Conservation (phyloP, 83 land plant species). For the Larix sibirica region DNA sequence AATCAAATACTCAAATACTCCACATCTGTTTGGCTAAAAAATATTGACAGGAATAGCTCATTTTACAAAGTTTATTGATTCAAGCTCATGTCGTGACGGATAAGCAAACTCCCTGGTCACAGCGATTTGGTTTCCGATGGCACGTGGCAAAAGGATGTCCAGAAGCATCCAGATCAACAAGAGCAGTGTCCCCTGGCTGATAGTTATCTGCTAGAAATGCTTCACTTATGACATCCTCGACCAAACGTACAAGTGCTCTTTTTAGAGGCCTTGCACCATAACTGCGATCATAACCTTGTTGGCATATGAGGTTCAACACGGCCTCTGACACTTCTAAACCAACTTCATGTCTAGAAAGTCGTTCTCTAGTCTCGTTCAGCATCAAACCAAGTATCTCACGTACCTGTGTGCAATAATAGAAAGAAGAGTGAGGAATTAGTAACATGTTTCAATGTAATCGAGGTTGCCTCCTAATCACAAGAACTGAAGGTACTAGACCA, state of each 20-base stretch:
- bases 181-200: conserved; percentile 70
- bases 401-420: conserved; percentile 37
- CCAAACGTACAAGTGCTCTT: conserved; percentile 63
- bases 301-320: conserved; percentile 61
- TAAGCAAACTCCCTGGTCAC: conserved; percentile 43
- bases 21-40: not conserved
- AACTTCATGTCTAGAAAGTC: conserved; percentile 55
- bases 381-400: conserved; percentile 72
- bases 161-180: conserved; percentile 72
- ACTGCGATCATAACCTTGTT: conserved; percentile 75
- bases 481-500: not conserved
- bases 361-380: conserved; percentile 74
- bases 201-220: conserved; percentile 65
- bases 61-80: not conserved
- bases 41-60: not conserved
- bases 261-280: conserved; percentile 94
- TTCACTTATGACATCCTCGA: conserved; percentile 88
- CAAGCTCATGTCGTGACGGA: conserved; percentile 34
- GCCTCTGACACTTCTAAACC: conserved; percentile 81
- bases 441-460: not conserved
- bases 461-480: too few relatives aligned
- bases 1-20: not conserved
- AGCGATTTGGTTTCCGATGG: conserved; percentile 34
- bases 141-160: conserved; percentile 73
- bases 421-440: not conserved